Base-by-base conservation (phyloP, 2,329 filamentous ascomycete genomes). In the Penicillium occitanis region DNA sequence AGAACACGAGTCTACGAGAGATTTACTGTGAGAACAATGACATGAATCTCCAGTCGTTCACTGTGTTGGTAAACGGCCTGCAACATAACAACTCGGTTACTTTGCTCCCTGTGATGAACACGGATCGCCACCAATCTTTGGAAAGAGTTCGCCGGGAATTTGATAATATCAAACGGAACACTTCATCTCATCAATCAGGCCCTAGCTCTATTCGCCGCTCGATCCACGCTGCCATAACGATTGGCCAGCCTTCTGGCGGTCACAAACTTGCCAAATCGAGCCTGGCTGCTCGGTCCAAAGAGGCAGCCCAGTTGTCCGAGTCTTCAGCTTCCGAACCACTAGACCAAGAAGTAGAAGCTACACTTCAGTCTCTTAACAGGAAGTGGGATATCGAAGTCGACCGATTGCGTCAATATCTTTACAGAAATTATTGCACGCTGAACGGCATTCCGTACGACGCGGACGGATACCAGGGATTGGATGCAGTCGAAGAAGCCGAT, bases 1-100 rank as follows among this genome's bases (percentile, higher is more conserved):
- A 82, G 68, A 91, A 91, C 71, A 81, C 76, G 1, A 85, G 84
- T 1, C 78, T 92, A 5, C 82, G 84, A 30, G 87, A 91, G 73
- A 81, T 92, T 5, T 83, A 90, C 70, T 91, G 89, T 74, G 88
- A 90, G 68, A 87, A 90, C 74, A 92, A 92, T 72, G 87, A 88
- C 64, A 90, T 91, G 64, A 88, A 88, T 55, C 80, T 91, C n/a
- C 87, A 89, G 69, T 88, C 87, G 1, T 88, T 90, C 69, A 90
- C 88, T 0, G 87, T 88, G 61, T 78, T 91, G 6, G 87, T 91
- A 60, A 89, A 91, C 71, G 84, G 88, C 19, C 77, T 91, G n/a
- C 84, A 88, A 67, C 84, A 83, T 50, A 92, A 92, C 71, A 84
- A 82, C 2, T 86, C 85, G 0, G 75, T 91, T 1, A 74, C 90